These are phyloP conservation scores for Colletotrichum camelliae DNA, from an alignment of 2,329 filamentous ascomycete genomes.

Conservation along the genomic window DNA sequence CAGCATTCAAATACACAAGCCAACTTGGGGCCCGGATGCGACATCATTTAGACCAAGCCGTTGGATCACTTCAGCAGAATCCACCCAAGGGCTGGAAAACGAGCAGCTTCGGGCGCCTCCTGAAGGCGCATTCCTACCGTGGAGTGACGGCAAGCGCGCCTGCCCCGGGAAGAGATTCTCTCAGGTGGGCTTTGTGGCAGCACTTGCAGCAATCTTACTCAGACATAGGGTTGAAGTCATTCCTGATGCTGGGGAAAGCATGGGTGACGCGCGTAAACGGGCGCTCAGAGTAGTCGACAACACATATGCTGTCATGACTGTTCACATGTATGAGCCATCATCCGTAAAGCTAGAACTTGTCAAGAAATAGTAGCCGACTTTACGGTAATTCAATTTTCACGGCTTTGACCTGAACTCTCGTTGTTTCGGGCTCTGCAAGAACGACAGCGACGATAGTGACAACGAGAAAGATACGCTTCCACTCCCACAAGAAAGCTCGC, in stretches of 20 bases:
- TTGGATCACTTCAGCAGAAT: neutral
- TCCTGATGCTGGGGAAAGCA: neutral
- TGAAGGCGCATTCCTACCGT: neutral
- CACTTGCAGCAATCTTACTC: neutral
- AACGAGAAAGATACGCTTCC: neutral
- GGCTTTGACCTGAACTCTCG: neutral
- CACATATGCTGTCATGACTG: neutral
- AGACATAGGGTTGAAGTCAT: neutral
- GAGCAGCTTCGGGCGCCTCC: neutral
- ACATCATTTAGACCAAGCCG: neutral
- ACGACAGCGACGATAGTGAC: neutral
- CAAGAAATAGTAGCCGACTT: neutral
- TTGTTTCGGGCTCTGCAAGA: neutral
- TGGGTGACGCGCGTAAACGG: neutral
- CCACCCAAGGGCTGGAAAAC: neutral
- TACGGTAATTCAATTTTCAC: neutral
- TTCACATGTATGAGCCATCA: neutral
- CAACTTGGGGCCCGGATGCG: neutral
- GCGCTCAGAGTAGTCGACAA: neutral
- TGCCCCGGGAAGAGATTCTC: neutral
- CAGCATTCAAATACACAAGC: neutral
- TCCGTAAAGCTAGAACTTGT: neutral
- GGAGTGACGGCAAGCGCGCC: neutral
- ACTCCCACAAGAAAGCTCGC: neutral
- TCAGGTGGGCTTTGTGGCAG: neutral